A percentile compares a stretch with the other conserved stretches of the same genome.
Conservation (phyloP, 768 basidiomycete species). For the Ramaria sp. region DNA sequence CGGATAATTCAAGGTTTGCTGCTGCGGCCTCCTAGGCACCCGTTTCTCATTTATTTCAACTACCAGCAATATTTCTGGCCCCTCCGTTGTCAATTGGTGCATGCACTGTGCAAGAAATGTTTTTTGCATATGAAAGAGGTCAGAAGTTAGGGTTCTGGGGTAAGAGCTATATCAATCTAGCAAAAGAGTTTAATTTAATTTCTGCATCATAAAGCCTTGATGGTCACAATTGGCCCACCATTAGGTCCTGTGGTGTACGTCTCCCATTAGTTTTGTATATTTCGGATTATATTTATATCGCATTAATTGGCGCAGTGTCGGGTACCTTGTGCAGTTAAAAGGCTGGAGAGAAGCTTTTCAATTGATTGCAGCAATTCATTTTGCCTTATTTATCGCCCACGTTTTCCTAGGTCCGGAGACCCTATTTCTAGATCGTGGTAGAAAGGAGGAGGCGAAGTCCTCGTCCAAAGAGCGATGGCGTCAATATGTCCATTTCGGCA, state of each 20-base stretch:
- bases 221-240: background rate
- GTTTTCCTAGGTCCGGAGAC: constrained; percentile 11
- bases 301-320: background rate
- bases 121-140: background rate
- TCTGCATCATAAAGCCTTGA: background rate
- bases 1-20: background rate
- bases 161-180: background rate
- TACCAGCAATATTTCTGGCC: constrained; percentile 1
- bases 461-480: background rate
- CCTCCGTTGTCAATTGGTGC: constrained; percentile 2
- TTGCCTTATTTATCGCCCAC: constrained; percentile 8
- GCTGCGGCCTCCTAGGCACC: background rate
- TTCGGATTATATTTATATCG: background rate
- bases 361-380: constrained; percentile 1
- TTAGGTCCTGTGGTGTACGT: background rate
- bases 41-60: background rate
- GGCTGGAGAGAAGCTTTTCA: constrained; percentile 9
- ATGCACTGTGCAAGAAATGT: constrained; percentile 1
- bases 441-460: background rate
- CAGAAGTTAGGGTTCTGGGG: background rate
- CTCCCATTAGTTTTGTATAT: background rate
- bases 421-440: background rate
- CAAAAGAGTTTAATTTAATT: background rate
- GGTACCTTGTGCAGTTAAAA: constrained; percentile 6
- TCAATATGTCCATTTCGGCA: background rate